Percentiles rank a stretch among this genome's conserved stretches.
Evolutionary conservation across 2,329 filamentous ascomycete genomes (phyloP).

Genomic region (Curvularia eragrostidis): DNA sequence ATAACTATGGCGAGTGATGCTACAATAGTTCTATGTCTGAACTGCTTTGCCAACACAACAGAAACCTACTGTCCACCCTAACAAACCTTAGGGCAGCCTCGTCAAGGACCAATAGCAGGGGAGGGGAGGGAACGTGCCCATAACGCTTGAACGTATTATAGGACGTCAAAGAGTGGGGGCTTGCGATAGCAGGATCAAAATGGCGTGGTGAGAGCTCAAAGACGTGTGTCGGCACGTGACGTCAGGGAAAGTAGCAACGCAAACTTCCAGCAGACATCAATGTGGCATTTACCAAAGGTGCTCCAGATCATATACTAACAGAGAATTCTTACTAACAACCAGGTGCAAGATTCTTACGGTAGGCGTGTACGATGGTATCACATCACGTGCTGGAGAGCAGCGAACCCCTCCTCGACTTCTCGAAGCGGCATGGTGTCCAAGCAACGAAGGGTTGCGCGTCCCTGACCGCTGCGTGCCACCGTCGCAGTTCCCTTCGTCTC

Average conservation of each 20-base stretch:
- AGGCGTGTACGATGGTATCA: neutral
- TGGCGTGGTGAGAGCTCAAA: neutral
- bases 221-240: constrained; percentile 1
- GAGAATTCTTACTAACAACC: neutral
- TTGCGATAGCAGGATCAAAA: neutral
- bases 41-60: neutral
- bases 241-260: neutral
- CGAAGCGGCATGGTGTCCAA: constrained; percentile 32
- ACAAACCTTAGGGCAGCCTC: neutral
- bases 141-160: neutral
- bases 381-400: constrained; percentile 22
- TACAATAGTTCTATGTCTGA: neutral
- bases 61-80: neutral
- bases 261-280: neutral
- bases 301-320: neutral
- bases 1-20: neutral
- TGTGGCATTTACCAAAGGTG: neutral
- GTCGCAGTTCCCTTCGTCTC: constrained; percentile 29
- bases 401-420: constrained; percentile 16
- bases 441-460: constrained; percentile 28
- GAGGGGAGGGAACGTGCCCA: neutral
- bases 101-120: neutral
- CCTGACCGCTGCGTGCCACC: constrained; percentile 33
- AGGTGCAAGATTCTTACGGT: neutral
- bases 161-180: neutral